Evolutionary conservation across 2,329 filamentous ascomycete genomes (phyloP).

Genomic region (Aspergillus quadricinctus): DNA sequence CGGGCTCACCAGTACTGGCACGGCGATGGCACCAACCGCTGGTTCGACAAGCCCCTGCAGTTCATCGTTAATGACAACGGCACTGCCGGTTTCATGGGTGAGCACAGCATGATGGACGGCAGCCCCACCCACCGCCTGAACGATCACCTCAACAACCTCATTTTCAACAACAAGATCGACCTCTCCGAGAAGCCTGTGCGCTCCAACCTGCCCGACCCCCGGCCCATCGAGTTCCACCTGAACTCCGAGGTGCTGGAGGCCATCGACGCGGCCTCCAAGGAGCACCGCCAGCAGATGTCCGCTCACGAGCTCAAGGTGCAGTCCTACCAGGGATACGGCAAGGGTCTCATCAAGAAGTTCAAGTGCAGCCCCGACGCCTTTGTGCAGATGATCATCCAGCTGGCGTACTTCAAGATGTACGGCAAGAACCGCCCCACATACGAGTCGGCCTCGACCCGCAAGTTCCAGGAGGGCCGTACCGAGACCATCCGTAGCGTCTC

Average conservation of each 20-base stretch:
- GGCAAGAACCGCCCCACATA: conserved; percentile 97
- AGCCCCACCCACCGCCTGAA: conserved; percentile 95
- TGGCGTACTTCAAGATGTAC: conserved; percentile 98
- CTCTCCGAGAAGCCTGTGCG: conserved; percentile 74
- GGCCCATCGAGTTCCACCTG: conserved; percentile 72
- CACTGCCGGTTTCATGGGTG: conserved; percentile 93
- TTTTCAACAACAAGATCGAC: conserved; percentile 92
- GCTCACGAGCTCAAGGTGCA: conserved; percentile 90
- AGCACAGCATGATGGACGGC: conserved; percentile 99
- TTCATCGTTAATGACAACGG: conserved; percentile 99
- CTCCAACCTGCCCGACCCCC: conserved; percentile 77
- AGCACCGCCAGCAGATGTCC: conserved; percentile 78
- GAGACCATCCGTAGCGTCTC: conserved; percentile 93
- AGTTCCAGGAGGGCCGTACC: conserved; percentile 93
- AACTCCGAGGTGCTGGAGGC: conserved; percentile 69
- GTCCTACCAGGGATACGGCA: conserved; percentile 95
- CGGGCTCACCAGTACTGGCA: conserved; percentile 97
- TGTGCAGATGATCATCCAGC: conserved; percentile 97
- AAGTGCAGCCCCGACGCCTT: conserved; percentile 96
- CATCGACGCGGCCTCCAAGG: conserved; percentile 70
- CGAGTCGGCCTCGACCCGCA: conserved; percentile 89
- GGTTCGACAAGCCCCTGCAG: conserved; percentile 97
- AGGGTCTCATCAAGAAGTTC: conserved; percentile 99
- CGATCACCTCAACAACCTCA: conserved; percentile 86
- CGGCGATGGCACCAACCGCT: conserved; percentile 90